These are phyloP conservation scores for Aspergillus quadricinctus DNA, from an alignment of 2,329 filamentous ascomycete genomes.

Conservation along the genomic window DNA sequence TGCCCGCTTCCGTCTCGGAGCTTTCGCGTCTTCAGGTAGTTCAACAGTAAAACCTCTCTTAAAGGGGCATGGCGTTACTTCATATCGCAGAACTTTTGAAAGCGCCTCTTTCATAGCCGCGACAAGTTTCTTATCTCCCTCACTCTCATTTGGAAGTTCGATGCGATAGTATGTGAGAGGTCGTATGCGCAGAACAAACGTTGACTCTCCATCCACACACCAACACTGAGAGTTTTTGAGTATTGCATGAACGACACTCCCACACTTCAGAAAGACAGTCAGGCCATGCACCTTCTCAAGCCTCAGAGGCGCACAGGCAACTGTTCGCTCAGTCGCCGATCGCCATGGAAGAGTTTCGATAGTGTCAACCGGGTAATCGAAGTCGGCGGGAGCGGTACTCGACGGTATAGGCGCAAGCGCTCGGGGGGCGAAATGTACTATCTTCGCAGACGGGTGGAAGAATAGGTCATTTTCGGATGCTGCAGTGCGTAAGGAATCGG, in stretches of 20 bases:
- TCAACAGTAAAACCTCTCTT: slow-evolving; percentile 69
- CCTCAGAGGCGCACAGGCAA: slow-evolving; percentile 74
- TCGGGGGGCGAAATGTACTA: slow-evolving; percentile 58
- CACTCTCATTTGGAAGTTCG: slow-evolving; percentile 66
- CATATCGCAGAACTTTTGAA: slow-evolving; percentile 71
- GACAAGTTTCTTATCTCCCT: slow-evolving; percentile 61
- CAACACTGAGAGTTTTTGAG: slow-evolving; percentile 87
- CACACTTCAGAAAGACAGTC: slow-evolving; percentile 83
- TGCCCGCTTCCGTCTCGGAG: slow-evolving; percentile 62
- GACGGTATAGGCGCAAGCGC: slow-evolving; percentile 41
- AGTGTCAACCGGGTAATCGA: slow-evolving; percentile 48
- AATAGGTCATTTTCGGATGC: slow-evolving; percentile 54
- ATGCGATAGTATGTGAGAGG: slow-evolving; percentile 86
- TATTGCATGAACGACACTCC: slow-evolving; percentile 77
- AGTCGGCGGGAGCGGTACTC: slow-evolving; percentile 36
- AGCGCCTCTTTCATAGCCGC: slow-evolving; percentile 66
- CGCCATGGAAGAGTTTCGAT: slow-evolving; percentile 67
- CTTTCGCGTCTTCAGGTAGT: slow-evolving; percentile 64
- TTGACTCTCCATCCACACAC: slow-evolving; percentile 80
- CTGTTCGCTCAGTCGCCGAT: slow-evolving; percentile 72
- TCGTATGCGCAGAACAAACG: slow-evolving; percentile 81
- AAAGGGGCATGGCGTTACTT: slow-evolving; percentile 85
- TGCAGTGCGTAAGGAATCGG: slow-evolving; percentile 16
- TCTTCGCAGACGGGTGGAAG: slow-evolving; percentile 67
- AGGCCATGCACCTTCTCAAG: slow-evolving; percentile 84